Conservation (phyloP, 2,329 filamentous ascomycete genomes). For the Raffaelea albimanens region DNA sequence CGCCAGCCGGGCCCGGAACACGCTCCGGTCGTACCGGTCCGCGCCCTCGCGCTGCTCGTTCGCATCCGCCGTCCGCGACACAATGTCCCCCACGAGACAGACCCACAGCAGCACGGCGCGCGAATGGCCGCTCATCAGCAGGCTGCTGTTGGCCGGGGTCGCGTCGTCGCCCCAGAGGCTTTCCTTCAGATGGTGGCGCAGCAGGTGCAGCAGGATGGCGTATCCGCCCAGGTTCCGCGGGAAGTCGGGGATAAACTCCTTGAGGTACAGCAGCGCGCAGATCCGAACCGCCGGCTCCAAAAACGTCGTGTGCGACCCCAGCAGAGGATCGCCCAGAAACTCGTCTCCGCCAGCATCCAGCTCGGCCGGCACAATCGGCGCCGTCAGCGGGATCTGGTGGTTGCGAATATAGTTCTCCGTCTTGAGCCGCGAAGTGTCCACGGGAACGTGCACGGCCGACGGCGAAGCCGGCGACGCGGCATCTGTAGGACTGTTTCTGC, state of each 20-base stretch:
- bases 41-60: conserved; percentile 14
- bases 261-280: conserved; percentile 20
- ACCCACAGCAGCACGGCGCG: conserved; percentile 19
- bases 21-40: conserved; percentile 16
- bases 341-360: not conserved
- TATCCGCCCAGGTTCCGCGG: conserved; percentile 22
- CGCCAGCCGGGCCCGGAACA: conserved; percentile 17
- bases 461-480: not conserved
- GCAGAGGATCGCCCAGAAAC: not conserved
- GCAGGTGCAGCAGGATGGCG: conserved; percentile 18
- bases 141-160: not conserved
- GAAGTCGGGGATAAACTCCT: conserved; percentile 22
- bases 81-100: conserved; percentile 18
- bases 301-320: conserved; percentile 3
- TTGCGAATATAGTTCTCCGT: conserved; percentile 15
- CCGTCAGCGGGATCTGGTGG: conserved; percentile 15
- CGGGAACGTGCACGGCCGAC: conserved; percentile 7
- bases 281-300: conserved; percentile 21
- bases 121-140: conserved; percentile 1
- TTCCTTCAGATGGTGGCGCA: conserved; percentile 15
- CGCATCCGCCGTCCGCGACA: conserved; percentile 17
- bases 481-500: not conserved
- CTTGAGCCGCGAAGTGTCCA: conserved; percentile 10
- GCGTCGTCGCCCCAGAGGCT: not conserved
- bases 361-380: conserved; percentile 8